phyloP scores from a whole-genome alignment of 169 alveolate genomes.

The Plasmodium gonderi region DNA sequence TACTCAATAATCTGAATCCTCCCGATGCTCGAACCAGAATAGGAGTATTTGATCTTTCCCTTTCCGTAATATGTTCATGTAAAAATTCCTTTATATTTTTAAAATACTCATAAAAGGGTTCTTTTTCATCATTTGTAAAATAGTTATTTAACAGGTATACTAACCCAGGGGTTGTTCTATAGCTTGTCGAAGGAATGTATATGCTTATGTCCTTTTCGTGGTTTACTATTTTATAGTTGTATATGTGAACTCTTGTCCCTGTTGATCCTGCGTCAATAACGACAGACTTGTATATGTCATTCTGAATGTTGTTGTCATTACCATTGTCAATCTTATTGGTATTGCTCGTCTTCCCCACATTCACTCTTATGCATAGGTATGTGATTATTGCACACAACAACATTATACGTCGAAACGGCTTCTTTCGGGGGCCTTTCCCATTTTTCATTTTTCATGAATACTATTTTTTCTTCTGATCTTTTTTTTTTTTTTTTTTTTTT shows the following conservation, averaged over 20 bases:
- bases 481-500: too few relatives aligned
- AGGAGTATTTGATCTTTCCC: conserved; percentile 37
- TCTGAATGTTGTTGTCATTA: neutral
- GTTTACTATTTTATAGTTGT: conserved; percentile 29
- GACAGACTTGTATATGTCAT: conserved; percentile 18
- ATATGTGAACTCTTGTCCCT: conserved; percentile 72
- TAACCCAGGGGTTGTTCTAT: conserved; percentile 69
- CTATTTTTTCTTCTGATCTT: too few relatives aligned
- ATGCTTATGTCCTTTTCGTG: conserved; percentile 33
- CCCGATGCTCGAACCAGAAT: conserved; percentile 74
- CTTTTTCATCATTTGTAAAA: conserved; percentile 27
- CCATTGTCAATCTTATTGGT: neutral
- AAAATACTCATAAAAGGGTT: conserved; percentile 52
- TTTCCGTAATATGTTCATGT: conserved; percentile 28
- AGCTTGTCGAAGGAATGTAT: conserved; percentile 58
- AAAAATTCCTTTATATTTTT: conserved; percentile 59
- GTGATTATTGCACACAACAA: neutral
- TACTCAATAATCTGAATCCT: conserved; percentile 70
- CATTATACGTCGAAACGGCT: conserved; percentile 9
- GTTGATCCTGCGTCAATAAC: conserved; percentile 77
- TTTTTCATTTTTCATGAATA: conserved; percentile 44
- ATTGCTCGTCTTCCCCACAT: neutral
- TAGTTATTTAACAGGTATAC: conserved; percentile 59
- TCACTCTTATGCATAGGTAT: conserved; percentile 3
- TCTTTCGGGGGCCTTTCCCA: neutral